phyloP scores from a whole-genome alignment of 164 flowering plant species.

The Protea cynaroides region DNA sequence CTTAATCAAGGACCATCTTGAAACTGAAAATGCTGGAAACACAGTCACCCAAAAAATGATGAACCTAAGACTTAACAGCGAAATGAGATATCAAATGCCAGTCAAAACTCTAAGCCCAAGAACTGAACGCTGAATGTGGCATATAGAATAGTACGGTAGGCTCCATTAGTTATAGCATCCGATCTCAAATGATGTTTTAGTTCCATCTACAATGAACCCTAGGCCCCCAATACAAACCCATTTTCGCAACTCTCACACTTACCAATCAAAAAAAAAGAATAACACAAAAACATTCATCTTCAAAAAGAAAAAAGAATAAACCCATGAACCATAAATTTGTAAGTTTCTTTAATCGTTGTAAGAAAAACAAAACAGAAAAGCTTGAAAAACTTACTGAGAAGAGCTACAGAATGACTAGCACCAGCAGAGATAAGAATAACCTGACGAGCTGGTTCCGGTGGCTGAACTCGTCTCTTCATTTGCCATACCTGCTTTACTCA shows the following conservation, averaged over 20 bases:
- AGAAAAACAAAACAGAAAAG: no score
- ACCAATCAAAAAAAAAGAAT: not conserved
- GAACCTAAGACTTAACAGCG: no score
- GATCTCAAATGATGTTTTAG: not conserved
- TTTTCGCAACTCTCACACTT: not conserved
- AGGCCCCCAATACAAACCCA: not conserved
- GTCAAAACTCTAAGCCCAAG: no score
- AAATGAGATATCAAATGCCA: no score
- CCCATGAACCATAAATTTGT: not conserved
- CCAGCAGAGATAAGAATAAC: constrained; percentile 87
- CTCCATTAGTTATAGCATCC: no score
- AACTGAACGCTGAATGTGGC: no score
- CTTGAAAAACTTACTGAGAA: constrained; percentile 50
- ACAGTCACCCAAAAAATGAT: no score
- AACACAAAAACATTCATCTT: not conserved
- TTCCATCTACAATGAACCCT: not conserved
- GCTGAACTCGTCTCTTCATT: constrained; percentile 18
- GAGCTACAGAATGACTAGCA: constrained; percentile 91
- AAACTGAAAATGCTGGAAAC: no score
- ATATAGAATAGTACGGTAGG: no score
- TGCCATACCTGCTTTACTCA: constrained; percentile 11
- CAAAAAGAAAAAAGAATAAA: not conserved
- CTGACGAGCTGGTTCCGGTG: constrained; percentile 30
- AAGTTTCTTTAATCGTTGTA: no score
- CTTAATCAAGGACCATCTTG: no score